Percentiles rank a stretch among this genome's conserved stretches.
Evolutionary conservation across 2,329 filamentous ascomycete species (phyloP).

Genomic region (Aspergillus fijiensis): DNA sequence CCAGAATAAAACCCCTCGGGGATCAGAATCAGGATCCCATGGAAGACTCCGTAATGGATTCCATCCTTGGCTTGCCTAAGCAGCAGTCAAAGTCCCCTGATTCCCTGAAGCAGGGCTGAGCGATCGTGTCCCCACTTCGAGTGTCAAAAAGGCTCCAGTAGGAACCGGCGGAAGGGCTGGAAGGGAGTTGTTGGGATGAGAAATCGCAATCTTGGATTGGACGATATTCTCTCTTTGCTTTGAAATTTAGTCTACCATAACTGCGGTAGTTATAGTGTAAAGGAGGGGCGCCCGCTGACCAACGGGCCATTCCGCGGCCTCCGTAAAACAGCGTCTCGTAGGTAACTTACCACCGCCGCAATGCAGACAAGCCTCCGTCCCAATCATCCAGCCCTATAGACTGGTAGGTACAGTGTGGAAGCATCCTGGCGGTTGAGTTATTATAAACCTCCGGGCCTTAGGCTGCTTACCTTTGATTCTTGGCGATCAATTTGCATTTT

Average conservation of each 20-base stretch:
- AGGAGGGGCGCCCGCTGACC: background rate
- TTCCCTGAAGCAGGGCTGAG: background rate
- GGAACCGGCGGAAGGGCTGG: background rate
- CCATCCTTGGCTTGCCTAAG: background rate
- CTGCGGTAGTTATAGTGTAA: too few species aligned
- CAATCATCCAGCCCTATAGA: background rate
- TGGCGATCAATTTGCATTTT: too few species aligned
- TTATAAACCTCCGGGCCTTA: too few species aligned
- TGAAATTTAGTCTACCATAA: too few species aligned
- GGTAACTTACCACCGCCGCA: background rate
- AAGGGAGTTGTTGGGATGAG: background rate
- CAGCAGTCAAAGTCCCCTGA: background rate
- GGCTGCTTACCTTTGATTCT: too few species aligned
- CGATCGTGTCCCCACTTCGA: background rate
- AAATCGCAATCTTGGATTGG: background rate
- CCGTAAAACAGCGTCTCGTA: background rate
- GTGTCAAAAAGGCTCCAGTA: background rate
- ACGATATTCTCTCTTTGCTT: background rate
- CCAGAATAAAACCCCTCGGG: conserved; percentile 1
- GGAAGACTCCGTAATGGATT: background rate
- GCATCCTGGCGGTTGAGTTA: background rate
- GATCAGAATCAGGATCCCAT: background rate
- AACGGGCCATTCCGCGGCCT: background rate
- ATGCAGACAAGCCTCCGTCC: background rate
- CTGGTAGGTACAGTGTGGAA: background rate